Base-by-base conservation (phyloP, 176 grass and related monocot genomes). In the Musa acuminata region DNA sequence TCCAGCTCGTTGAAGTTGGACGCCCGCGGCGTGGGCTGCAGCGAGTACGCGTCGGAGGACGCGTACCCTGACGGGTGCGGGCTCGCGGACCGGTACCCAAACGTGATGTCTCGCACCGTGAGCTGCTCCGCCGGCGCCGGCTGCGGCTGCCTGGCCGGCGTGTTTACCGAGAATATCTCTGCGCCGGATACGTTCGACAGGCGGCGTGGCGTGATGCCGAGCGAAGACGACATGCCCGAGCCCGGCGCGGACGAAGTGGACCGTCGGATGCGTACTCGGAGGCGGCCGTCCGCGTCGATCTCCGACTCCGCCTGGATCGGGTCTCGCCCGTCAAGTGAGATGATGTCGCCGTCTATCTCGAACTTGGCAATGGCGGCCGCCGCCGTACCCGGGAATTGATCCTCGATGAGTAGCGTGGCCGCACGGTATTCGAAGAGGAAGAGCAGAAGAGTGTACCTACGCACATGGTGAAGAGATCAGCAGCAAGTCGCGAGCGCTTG, bases 221-320 rank as follows among this genome's bases (percentile, higher is more conserved):
- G 50, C 25, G 78, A 72, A 26, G 67, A 72, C n/a, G 68, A 71
- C 16, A 62, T 6, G 27, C 54, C 53, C 12, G 67, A 72, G 13
- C 22, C 78, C 43, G 78, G 68, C 1, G 55, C 43, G 13, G 78
- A 79, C 16, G 77, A 80, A 11, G 52, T 23, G 8, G 78, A 80
- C 13, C 68, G 67, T 13, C 78, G 78, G 54, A 80, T 60, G 16
- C 78, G 67, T 7, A 80, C 55, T 0, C 68, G 67, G 35, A 80
- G 12, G 65, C 67, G 68, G 2, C 78, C 78, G 13, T 80, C 78
- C 12, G 55, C 78, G 53, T 80, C 78, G n/a, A 52, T 57, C 68
- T 80, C 78, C 55, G 78, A 80, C 78, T 80, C 78, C 11, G 78
- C 67, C 1, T 62, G 68, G 54, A 80, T 49, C 54, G 78, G 78